These are phyloP conservation scores for Pseudopithomyces chartarum DNA, from an alignment of 2,329 filamentous ascomycete genomes.

Conservation along the genomic window DNA sequence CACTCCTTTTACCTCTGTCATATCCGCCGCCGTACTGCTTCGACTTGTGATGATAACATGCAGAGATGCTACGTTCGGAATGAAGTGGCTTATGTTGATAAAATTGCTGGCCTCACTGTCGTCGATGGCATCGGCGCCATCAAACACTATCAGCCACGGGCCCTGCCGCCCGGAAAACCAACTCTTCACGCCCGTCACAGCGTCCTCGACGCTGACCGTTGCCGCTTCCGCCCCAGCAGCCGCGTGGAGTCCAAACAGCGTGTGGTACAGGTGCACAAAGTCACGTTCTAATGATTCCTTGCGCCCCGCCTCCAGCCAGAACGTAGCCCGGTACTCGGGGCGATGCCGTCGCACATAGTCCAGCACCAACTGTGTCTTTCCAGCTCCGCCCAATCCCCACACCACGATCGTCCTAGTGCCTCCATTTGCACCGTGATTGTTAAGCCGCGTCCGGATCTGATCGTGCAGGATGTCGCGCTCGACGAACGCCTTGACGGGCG, in stretches of 20 bases:
- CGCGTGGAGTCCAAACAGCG: slow-evolving; percentile 12
- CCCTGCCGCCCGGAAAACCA: slow-evolving; percentile 17
- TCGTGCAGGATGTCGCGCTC: slow-evolving; percentile 1
- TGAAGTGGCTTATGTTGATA: slow-evolving; percentile 20
- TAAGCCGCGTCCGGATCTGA: neutral
- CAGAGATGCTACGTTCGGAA: slow-evolving; percentile 13
- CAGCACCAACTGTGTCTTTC: slow-evolving; percentile 26
- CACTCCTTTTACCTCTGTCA: slow-evolving; percentile 19
- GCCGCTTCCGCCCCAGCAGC: too few relatives aligned
- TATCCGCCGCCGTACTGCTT: slow-evolving; percentile 11
- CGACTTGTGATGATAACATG: slow-evolving; percentile 22
- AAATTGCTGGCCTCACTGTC: slow-evolving; percentile 12
- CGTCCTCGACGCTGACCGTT: slow-evolving; percentile 17
- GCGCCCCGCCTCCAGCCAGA: slow-evolving; percentile 28
- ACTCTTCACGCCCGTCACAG: slow-evolving; percentile 22
- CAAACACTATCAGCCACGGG: slow-evolving; percentile 22
- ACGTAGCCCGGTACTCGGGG: slow-evolving; percentile 21
- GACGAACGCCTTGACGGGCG: slow-evolving; percentile 13
- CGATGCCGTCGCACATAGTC: slow-evolving; percentile 20
- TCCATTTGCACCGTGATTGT: too few relatives aligned
- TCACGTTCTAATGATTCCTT: slow-evolving; percentile 28
- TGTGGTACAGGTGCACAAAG: slow-evolving; percentile 21
- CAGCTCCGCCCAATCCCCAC: slow-evolving; percentile 25
- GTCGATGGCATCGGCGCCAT: slow-evolving; percentile 23
- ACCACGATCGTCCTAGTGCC: too few relatives aligned